Evolutionary conservation across 2,329 filamentous ascomycete genomes (phyloP), one percentile per base, ranked within the genome.

Genomic region (Arthrobotrys entomopaga): DNA sequence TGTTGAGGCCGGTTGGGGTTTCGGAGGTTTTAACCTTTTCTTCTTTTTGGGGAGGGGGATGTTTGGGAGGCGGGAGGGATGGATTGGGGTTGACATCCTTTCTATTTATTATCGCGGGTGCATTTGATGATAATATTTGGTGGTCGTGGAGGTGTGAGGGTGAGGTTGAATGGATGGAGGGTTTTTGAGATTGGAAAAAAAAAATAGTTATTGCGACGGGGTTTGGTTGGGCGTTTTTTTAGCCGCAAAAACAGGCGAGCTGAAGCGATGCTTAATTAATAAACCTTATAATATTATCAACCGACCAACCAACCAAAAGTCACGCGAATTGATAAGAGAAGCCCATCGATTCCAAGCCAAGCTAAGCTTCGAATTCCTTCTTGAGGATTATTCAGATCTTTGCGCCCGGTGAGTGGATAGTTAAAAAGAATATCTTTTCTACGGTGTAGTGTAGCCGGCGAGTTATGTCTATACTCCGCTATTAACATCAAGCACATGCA

Each of bases 1-100:
- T 78, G 80, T 77, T 2, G 74, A 60, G 16, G 64, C 70, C 72
- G 42, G 77, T 76, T 48, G 75, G 26, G 40, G 74, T 53, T 43
- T 76, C 53, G 19, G 63, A 19, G 29, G 65, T 63, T 54, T 74
- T 20, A 13, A n/a, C 29, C 43, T 38, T 19, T 76, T 73, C 29
- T 54, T 65, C 40, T 71, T 76, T 38, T 65, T 65, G 40, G 24
- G n/a, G 46, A 40, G 58, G 43, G 58, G 70, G 50, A 66, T 76
- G 48, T 71, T 65, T 53, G 59, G 1, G 26, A 58, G 16, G 29
- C 71, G 71, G 54, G 65, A 59, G 26, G 70, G 70, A 42, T 74
- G 70, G 49, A 74, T 49, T 5, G 48, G 1, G 15, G 61, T 42
- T 24, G 69, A 61, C 54, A 73, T 73, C 19, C 57, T 64, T 16